Evolutionary conservation across 2,329 filamentous ascomycete genomes (phyloP).

Genomic region (Epichloe amarillans): DNA sequence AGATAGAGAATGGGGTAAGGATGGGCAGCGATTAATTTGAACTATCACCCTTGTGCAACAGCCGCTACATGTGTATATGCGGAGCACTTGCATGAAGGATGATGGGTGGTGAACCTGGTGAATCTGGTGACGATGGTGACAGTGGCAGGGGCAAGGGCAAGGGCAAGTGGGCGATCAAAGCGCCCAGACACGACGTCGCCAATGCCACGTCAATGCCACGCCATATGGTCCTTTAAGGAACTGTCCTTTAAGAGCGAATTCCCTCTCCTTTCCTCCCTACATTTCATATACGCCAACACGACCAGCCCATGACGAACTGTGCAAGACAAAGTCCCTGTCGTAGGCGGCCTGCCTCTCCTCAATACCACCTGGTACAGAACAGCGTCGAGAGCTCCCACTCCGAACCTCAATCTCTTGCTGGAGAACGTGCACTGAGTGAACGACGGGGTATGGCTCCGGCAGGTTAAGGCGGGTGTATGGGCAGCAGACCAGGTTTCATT

Average conservation of each 20-base stretch:
- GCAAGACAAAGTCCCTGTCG: not conserved
- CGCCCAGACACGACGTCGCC: no score
- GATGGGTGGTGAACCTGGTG: no score
- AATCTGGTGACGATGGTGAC: no score
- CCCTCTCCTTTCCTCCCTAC: no score
- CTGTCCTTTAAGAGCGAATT: no score
- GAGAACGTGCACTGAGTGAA: not conserved
- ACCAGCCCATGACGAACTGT: not conserved
- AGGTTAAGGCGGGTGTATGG: not conserved
- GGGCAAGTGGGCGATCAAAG: no score
- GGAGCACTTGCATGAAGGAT: no score
- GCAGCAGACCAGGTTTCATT: not conserved
- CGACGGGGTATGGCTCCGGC: not conserved
- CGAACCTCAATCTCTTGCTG: not conserved
- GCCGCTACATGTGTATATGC: not conserved
- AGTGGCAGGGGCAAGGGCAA: no score
- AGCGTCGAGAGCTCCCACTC: not conserved
- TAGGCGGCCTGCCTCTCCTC: not conserved
- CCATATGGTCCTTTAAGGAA: no score
- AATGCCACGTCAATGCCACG: no score
- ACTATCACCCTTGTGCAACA: not conserved
- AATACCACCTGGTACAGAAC: not conserved
- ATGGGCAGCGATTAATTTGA: slow-evolving; percentile 2
- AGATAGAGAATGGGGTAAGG: slow-evolving; percentile 20
- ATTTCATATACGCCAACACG: not conserved